Conservation (phyloP, 1,139 yeast genomes). For the Blastobotrys malaysiensis region DNA sequence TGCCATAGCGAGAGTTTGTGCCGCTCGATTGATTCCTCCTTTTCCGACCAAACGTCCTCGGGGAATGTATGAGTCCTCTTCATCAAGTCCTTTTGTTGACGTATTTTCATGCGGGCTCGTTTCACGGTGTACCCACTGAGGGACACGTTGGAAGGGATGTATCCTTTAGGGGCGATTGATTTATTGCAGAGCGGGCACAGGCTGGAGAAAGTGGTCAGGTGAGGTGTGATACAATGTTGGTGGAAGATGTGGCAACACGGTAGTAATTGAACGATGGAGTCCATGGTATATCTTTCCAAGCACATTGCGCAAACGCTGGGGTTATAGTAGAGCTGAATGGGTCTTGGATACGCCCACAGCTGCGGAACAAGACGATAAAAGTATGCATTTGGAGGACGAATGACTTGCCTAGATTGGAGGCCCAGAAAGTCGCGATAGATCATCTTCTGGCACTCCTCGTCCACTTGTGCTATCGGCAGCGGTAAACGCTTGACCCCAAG, state of each 20-base stretch:
- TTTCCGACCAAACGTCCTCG: not conserved
- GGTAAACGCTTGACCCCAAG: conserved; percentile 9
- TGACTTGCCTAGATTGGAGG: not conserved
- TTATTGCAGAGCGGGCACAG: conserved; percentile 13
- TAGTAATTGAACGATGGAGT: conserved; percentile 1
- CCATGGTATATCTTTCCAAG: conserved; percentile 4
- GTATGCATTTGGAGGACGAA: not conserved
- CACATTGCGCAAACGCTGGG: conserved; percentile 10
- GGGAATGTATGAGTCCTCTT: not conserved
- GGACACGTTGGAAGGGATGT: conserved; percentile 9
- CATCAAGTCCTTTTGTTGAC: not conserved
- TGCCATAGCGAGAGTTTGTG: not conserved
- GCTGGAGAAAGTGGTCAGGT: conserved; percentile 2
- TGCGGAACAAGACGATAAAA: not conserved
- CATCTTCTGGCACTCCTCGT: not conserved
- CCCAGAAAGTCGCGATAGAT: not conserved
- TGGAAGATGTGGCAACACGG: conserved; percentile 11
- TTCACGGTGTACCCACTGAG: not conserved
- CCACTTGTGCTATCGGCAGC: conserved; percentile 3
- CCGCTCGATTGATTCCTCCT: not conserved
- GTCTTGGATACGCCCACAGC: not conserved
- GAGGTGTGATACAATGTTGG: conserved; percentile 7
- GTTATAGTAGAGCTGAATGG: not conserved
- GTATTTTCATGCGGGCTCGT: not conserved
- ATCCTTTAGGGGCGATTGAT: conserved; percentile 8